Evolutionary conservation across 495 filamentous ascomycete species (phyloP).

Genomic region (Penicillium fimorum): DNA sequence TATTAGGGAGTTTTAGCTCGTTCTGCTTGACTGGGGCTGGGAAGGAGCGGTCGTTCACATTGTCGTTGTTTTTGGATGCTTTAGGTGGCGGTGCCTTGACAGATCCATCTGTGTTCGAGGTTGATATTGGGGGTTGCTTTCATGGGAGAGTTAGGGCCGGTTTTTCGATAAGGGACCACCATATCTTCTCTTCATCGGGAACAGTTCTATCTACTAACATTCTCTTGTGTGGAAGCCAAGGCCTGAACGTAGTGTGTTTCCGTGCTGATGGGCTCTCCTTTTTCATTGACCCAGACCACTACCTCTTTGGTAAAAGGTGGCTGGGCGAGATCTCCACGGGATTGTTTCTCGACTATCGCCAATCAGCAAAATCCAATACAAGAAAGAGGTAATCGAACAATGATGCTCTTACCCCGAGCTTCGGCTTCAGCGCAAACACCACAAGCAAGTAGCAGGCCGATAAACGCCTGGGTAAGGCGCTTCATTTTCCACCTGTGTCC

Average conservation of each 20-base stretch:
- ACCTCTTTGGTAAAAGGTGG: constrained; percentile 44
- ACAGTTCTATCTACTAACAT: constrained; percentile 19
- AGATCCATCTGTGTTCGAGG: neutral
- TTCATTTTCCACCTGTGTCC: constrained; percentile 19
- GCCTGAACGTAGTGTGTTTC: constrained; percentile 17
- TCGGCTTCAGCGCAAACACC: constrained; percentile 14
- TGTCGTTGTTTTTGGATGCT: neutral
- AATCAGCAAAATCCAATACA: constrained; percentile 4
- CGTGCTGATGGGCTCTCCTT: constrained; percentile 51
- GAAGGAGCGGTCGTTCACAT: neutral
- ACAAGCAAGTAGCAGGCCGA: constrained; percentile 18
- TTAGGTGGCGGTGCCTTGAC: neutral
- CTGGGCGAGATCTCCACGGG: constrained; percentile 6
- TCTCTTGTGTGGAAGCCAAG: constrained; percentile 8
- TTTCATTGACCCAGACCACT: constrained; percentile 63
- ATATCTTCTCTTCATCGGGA: neutral
- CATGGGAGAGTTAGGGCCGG: neutral
- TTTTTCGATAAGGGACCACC: constrained; percentile 9
- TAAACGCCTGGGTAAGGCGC: constrained; percentile 15
- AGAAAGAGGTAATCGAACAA: neutral
- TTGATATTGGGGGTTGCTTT: constrained; percentile 4
- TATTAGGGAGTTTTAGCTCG: neutral
- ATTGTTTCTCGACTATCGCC: constrained; percentile 5
- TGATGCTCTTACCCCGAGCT: constrained; percentile 15
- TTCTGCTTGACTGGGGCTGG: neutral